A percentile compares a stretch with the other conserved stretches of the same genome.
Evolutionary conservation across 352 stramenopile genomes (phyloP).

Genomic region (Globisporangium paroecandrum): DNA sequence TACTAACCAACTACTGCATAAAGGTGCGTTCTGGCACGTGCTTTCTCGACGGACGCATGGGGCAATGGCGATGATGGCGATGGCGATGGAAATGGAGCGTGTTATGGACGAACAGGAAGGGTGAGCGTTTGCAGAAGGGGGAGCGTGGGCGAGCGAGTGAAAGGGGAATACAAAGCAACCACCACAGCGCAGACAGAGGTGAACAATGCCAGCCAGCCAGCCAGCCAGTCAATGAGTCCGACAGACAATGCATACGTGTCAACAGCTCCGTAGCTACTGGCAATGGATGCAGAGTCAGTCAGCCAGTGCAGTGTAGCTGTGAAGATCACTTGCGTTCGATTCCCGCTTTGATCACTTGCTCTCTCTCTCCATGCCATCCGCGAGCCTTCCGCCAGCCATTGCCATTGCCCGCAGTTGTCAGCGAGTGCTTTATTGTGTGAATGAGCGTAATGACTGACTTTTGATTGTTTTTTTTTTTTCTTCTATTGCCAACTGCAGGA

Average conservation of each 20-base stretch:
- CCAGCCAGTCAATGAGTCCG: not conserved
- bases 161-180: not conserved
- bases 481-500: conserved; percentile 9
- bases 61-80: not conserved
- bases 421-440: not conserved
- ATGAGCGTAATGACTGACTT: conserved; percentile 7
- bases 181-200: not conserved
- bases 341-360: not conserved
- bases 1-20: conserved; percentile 47
- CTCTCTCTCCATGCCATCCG: not conserved
- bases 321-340: not conserved
- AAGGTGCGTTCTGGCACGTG: conserved; percentile 19
- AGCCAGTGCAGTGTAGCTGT: not conserved
- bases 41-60: not conserved
- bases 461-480: not conserved
- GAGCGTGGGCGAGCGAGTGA: not conserved
- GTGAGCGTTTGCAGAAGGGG: not conserved
- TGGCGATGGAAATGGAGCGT: not conserved
- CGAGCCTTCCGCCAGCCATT: not conserved
- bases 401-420: not conserved
- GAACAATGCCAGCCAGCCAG: not conserved
- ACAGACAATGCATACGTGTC: not conserved
- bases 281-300: not conserved
- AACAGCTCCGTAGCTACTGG: conserved; percentile 1
- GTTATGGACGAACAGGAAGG: not conserved